A percentile compares a stretch with the other conserved stretches of the same genome.
Conservation (phyloP, 495 filamentous ascomycete species). For the Evernia prunastri region DNA sequence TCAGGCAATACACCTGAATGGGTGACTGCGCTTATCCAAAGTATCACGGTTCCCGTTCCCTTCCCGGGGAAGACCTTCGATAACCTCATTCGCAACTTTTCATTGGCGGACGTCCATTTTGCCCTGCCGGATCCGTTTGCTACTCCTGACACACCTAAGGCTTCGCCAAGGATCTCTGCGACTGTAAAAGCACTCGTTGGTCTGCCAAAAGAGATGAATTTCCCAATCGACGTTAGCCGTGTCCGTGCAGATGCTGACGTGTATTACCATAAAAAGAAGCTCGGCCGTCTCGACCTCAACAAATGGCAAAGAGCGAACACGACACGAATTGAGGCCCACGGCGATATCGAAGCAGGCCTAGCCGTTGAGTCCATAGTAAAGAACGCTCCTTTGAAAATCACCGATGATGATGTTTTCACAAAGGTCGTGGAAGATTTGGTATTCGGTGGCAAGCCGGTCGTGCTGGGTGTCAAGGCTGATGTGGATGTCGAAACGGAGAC, state of each 20-base stretch:
- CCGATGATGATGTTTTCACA: conserved; percentile 64
- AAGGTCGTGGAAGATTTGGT: conserved; percentile 68
- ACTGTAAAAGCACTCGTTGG: conserved; percentile 67
- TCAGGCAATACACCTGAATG: conserved; percentile 62
- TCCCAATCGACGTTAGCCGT: conserved; percentile 65
- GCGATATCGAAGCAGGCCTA: conserved; percentile 50
- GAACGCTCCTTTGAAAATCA: conserved; percentile 74
- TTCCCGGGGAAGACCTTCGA: conserved; percentile 76
- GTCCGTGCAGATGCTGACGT: conserved; percentile 74
- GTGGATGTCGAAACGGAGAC: conserved; percentile 79
- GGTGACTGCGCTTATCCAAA: conserved; percentile 72
- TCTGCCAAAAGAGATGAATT: conserved; percentile 78
- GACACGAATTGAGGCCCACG: conserved; percentile 51
- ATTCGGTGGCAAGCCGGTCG: conserved; percentile 58
- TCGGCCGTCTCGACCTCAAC: conserved; percentile 68
- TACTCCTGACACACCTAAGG: conserved; percentile 64
- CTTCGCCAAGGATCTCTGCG: conserved; percentile 72
- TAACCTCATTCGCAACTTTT: conserved; percentile 77
- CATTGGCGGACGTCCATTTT: conserved; percentile 76
- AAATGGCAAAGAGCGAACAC: conserved; percentile 85
- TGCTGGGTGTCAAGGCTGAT: conserved; percentile 65
- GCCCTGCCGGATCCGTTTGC: conserved; percentile 70
- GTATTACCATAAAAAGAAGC: conserved; percentile 62
- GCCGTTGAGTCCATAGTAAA: conserved; percentile 66
- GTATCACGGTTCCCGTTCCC: conserved; percentile 74